Evolutionary conservation across 1,284 basidiomycete genomes (phyloP), one percentile per base, ranked within the genome.

Genomic region (Ceratobasidium sp.): DNA sequence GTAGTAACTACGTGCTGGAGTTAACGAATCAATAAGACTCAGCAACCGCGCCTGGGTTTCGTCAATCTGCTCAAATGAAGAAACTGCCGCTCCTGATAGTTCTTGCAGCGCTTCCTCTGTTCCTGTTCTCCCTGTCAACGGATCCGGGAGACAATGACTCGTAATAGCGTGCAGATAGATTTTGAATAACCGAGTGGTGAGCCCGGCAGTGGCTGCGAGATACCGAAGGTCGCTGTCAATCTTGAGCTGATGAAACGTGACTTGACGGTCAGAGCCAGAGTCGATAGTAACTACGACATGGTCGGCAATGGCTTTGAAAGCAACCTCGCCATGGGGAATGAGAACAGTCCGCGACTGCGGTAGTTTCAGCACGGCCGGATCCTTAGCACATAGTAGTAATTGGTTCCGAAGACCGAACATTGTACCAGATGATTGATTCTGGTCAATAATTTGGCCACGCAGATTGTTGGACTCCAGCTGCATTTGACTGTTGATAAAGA

Each of bases 161-260:
- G 84, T 86, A 2, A 84, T 52, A 1, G 84, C 84, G 52, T 87
- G 87, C 16, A 87, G 78, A 61, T 85, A 84, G 0, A 82, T 79
- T 55, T 79, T 80, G 74, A 82, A 85, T 1, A 85, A 74, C 57
- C 79, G 80, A 74, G 79, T 82, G 1, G 78, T 77, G 47, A 84
- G 73, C 16, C 78, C 80, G 35, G 78, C 78, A 1, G 75, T 76
- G 8, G 82, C 81, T 0, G 78, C 78, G 1, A 87, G 77, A 62
- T 79, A 78, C 3, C 84, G 81, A 3, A 87, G 78, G 11, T 80
- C 78, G 0, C 71, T 73, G 74, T 87, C 81, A 28, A 85, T 75
- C 0, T 77, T 76, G 71, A 86, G 87, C 16, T 79, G 79, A 44
- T 74, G 69, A 62, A 73, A 78, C 11, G 8, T 3, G n/a, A 74